phyloP scores from a whole-genome alignment of 2,329 filamentous ascomycete genomes.

The Venturia asperata region DNA sequence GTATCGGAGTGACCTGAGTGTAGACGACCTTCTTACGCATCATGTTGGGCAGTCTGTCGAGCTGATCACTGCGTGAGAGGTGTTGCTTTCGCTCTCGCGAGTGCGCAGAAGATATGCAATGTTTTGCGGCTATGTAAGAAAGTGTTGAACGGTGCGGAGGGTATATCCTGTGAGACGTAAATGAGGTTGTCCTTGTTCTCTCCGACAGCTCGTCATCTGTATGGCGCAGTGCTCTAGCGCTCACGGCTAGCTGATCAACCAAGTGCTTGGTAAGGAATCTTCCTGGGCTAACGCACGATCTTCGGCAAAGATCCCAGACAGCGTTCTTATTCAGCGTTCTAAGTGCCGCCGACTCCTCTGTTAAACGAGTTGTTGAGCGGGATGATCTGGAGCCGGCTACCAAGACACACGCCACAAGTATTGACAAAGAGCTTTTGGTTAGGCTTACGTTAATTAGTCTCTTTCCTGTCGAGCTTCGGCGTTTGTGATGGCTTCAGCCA shows the following conservation, averaged over 20 bases:
- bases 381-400: not conserved
- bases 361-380: not conserved
- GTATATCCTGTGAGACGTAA: not conserved
- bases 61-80: not conserved
- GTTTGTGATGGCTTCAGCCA: not conserved
- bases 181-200: conserved; percentile 5
- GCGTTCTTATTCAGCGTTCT: not conserved
- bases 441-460: not conserved
- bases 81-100: not conserved
- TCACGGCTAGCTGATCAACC: conserved; percentile 8
- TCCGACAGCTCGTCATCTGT: conserved; percentile 5
- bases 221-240: conserved; percentile 9
- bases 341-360: not conserved
- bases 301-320: not conserved
- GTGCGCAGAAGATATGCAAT: not conserved
- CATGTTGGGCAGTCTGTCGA: conserved; percentile 26
- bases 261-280: not conserved
- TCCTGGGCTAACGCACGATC: not conserved
- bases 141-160: conserved; percentile 8
- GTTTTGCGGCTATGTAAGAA: not conserved
- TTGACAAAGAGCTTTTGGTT: conserved; percentile 3
- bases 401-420: not conserved
- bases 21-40: conserved; percentile 55
- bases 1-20: conserved; percentile 63
- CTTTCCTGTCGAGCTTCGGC: not conserved